phyloP scores from a whole-genome alignment of 768 basidiomycete species.

The Leccinum disarticulatum region DNA sequence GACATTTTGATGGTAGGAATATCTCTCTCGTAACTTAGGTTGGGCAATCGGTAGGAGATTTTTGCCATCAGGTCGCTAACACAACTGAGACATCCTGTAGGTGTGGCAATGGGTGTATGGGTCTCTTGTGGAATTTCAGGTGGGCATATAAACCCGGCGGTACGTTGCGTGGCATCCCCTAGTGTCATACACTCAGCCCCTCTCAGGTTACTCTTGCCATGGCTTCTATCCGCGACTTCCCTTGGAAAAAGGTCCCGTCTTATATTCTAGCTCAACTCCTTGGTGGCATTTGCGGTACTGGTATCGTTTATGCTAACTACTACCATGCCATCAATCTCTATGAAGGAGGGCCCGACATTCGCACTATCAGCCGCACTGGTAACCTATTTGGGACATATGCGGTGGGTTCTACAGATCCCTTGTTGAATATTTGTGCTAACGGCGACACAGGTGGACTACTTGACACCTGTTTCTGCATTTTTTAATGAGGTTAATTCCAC shows the following conservation, averaged over 20 bases:
- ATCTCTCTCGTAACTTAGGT: conserved; percentile 28
- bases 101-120: conserved; percentile 69
- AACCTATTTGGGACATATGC: conserved; percentile 61
- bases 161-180: conserved; percentile 27
- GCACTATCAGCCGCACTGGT: conserved; percentile 59
- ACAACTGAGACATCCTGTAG: conserved; percentile 20
- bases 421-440: conserved; percentile 9
- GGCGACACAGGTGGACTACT: conserved; percentile 35
- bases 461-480: conserved; percentile 45
- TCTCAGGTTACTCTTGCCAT: conserved; percentile 65
- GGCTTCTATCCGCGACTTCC: conserved; percentile 69
- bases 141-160: conserved; percentile 75
- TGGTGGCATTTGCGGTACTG: conserved; percentile 60
- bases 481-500: conserved; percentile 40
- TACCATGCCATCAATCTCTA: conserved; percentile 66
- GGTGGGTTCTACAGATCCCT: conserved; percentile 34
- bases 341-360: conserved; percentile 53
- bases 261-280: conserved; percentile 65
- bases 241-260: conserved; percentile 76
- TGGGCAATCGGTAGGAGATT: conserved; percentile 31
- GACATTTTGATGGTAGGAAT: conserved; percentile 18
- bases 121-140: conserved; percentile 65
- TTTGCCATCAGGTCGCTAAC: neutral
- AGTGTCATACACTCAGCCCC: conserved; percentile 1
- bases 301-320: conserved; percentile 62